Conservation (phyloP, 1,284 basidiomycete genomes). For the Cutaneotrichosporon daszewskae region DNA sequence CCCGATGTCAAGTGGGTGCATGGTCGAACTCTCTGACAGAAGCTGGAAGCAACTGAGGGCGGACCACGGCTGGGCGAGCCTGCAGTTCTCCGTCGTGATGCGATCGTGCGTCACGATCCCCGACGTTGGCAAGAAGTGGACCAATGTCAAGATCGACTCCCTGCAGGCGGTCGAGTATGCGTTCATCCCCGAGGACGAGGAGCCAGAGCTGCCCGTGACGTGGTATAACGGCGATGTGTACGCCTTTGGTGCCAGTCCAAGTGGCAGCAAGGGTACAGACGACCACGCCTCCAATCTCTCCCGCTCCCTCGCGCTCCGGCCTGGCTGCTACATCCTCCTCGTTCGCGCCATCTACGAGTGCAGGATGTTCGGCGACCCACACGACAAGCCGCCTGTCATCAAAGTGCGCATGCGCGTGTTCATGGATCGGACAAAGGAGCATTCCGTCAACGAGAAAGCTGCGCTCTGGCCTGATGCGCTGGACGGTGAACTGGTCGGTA, state of each 20-base stretch:
- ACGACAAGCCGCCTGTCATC: constrained; percentile 24
- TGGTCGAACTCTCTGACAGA: not conserved
- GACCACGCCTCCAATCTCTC: constrained; percentile 26
- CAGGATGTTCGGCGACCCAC: constrained; percentile 44
- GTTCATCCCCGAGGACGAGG: constrained; percentile 22
- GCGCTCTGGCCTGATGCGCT: constrained; percentile 27
- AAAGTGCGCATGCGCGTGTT: constrained; percentile 21
- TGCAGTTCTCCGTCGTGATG: constrained; percentile 36
- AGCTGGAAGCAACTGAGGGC: constrained; percentile 38
- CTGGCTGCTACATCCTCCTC: constrained; percentile 34
- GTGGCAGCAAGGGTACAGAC: constrained; percentile 4
- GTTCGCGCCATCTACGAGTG: constrained; percentile 40
- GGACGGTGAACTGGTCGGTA: constrained; percentile 35
- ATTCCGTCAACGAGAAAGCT: no score
- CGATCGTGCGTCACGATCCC: constrained; percentile 25
- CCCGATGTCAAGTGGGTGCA: constrained; percentile 16
- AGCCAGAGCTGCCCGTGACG: constrained; percentile 1
- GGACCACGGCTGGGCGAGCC: constrained; percentile 43
- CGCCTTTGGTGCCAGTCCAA: constrained; percentile 24
- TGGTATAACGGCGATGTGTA: constrained; percentile 46
- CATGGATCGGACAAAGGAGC: no score
- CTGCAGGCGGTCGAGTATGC: constrained; percentile 39
- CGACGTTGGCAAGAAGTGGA: not conserved
- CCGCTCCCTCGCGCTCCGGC: constrained; percentile 19
- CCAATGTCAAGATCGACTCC: constrained; percentile 29